A percentile compares a stretch with the other conserved stretches of the same genome.
These are phyloP conservation scores for Aphanomyces stellatus DNA, from an alignment of 352 stramenopile genomes.

Conservation along the genomic window DNA sequence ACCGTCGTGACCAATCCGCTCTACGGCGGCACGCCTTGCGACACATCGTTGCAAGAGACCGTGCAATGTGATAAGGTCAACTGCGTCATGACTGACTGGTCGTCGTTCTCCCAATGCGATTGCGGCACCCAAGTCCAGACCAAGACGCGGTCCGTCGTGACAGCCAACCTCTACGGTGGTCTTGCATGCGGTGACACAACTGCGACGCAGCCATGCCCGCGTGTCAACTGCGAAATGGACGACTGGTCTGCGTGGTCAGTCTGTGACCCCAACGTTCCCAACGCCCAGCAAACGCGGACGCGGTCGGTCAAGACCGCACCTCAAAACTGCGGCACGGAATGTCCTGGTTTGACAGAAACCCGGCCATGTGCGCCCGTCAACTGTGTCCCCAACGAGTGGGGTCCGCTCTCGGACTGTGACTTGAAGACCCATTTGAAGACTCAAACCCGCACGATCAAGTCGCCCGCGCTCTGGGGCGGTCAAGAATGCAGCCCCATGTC, in stretches of 20 bases:
- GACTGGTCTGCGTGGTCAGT: conserved; percentile 41
- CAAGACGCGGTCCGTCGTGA: conserved; percentile 31
- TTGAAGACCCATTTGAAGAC: conserved; percentile 32
- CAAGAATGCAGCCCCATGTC: conserved; percentile 28
- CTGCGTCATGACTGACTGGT: conserved; percentile 36
- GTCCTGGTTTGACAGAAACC: neutral
- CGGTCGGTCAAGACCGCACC: neutral
- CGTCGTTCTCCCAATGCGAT: conserved; percentile 36
- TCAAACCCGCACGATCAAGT: conserved; percentile 25
- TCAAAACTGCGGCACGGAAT: neutral
- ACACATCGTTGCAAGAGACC: conserved; percentile 27
- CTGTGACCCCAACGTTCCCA: conserved; percentile 30
- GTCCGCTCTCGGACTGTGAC: conserved; percentile 33
- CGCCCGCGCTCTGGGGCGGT: conserved; percentile 34
- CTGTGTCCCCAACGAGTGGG: conserved; percentile 33
- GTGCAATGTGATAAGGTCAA: conserved; percentile 26
- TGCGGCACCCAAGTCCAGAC: conserved; percentile 34
- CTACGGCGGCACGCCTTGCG: conserved; percentile 33
- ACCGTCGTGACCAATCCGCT: conserved; percentile 22
- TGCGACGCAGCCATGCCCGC: conserved; percentile 31
- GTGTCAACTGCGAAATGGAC: conserved; percentile 40
- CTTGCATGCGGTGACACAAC: conserved; percentile 23
- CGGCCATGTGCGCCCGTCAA: conserved; percentile 30
- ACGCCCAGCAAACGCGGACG: conserved; percentile 30
- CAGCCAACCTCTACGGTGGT: conserved; percentile 35